Percentiles rank a stretch among this genome's conserved stretches.
phyloP scores from a whole-genome alignment of 2,329 filamentous ascomycete species.

The Apiospora hydei region DNA sequence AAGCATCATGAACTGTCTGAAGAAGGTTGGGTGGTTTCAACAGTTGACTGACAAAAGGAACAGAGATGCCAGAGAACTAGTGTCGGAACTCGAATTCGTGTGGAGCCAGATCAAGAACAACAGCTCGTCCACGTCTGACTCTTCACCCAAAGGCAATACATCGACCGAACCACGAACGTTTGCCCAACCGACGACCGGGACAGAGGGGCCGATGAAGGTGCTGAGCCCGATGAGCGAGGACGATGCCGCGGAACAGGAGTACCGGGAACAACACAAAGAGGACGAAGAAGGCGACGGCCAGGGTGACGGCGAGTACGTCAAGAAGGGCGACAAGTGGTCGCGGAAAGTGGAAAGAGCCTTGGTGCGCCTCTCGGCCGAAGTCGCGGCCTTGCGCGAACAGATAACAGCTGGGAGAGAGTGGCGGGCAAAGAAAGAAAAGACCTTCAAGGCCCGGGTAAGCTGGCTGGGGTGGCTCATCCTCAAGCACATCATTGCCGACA shows the following conservation, averaged over 20 bases:
- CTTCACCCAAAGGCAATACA: constrained; percentile 57
- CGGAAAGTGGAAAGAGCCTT: constrained; percentile 84
- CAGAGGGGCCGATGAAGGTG: constrained; percentile 69
- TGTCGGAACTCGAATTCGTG: constrained; percentile 96
- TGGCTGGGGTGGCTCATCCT: constrained; percentile 74
- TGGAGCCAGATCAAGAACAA: constrained; percentile 98
- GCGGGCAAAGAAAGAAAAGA: constrained; percentile 69
- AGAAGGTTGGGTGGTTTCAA: not conserved
- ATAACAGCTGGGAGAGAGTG: constrained; percentile 80
- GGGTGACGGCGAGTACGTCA: constrained; percentile 44
- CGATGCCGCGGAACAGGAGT: constrained; percentile 69
- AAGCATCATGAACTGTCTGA: not conserved
- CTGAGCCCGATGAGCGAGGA: constrained; percentile 88
- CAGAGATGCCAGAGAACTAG: constrained; percentile 84
- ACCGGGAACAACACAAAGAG: constrained; percentile 54
- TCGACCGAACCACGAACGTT: constrained; percentile 52
- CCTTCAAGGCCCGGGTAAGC: constrained; percentile 72
- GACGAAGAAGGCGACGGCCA: constrained; percentile 47
- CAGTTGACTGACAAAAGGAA: not conserved
- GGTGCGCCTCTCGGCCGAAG: constrained; percentile 88
- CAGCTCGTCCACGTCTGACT: constrained; percentile 68
- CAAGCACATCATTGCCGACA: constrained; percentile 79
- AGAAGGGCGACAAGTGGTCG: constrained; percentile 71
- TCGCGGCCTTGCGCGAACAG: constrained; percentile 91
- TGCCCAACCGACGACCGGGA: constrained; percentile 55